Evolutionary conservation across 129 eudicot genomes (phyloP), one percentile per base, ranked within the genome.

Genomic region (Apium graveolens): DNA sequence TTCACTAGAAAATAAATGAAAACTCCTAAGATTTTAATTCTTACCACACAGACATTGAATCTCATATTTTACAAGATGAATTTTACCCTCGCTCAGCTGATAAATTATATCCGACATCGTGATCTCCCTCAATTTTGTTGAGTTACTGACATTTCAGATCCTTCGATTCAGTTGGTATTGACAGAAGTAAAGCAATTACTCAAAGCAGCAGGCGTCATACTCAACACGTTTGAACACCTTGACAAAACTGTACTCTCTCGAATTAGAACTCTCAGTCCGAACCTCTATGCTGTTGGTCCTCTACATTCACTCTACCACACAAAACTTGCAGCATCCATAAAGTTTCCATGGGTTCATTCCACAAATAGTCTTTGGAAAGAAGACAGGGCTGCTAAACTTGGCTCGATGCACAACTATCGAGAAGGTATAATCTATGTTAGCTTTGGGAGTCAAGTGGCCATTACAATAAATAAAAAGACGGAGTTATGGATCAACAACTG

Each of bases 81-180:
- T n/a, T n/a, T n/a, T n/a, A n/a, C n/a, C n/a, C n/a, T n/a, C n/a
- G n/a, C n/a, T n/a, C n/a, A n/a, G n/a, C n/a, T n/a, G n/a, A n/a
- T n/a, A n/a, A n/a, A n/a, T n/a, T n/a, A n/a, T 60, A 76, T 86
- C 13, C 82, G 85, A 1, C 71, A 82, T 14, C 83, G 87, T n/a
- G 89, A 86, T 78, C 81, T 86, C 53, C 86, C 85, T n/a, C 66
- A 63, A 31, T 86, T 86, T 45, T 86, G 85, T 49, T 85, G 87
- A n/a, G 84, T 86, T 31, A 24, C 43, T 0, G 82, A 74, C 78
- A 39, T 53, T 0, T 73, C 80, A 17, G 53, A 75, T 57, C 84
- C 79, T 4, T 53, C 48, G 11, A 68, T 83, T 18, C 57, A 83
- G 21, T 75, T 38, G 20, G 66, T 41, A 34, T 8, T 83, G 39